Conservation (phyloP, 225 moss, liverwort and hornwort species). For the Bryum argenteum region DNA sequence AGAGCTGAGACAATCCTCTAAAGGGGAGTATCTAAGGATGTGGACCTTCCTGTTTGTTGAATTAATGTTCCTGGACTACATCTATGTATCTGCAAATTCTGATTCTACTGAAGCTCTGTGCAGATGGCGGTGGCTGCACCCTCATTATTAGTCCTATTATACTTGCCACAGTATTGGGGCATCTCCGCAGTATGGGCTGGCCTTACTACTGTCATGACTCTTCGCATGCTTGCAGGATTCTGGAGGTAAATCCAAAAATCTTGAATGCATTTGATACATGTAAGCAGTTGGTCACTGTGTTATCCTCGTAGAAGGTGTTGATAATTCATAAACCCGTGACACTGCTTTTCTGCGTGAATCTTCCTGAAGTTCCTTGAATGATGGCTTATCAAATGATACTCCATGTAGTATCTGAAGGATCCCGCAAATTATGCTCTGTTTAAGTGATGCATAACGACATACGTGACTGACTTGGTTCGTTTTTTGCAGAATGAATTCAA, state of each 20-base stretch:
- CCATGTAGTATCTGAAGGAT: too few relatives aligned
- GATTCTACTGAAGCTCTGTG: conserved; percentile 7
- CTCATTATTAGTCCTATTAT: conserved; percentile 36
- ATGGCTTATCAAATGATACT: too few relatives aligned
- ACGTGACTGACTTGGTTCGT: too few relatives aligned
- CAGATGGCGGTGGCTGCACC: conserved; percentile 51
- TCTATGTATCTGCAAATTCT: neutral
- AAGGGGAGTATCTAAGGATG: neutral
- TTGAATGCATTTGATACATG: neutral
- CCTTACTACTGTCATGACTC: conserved; percentile 44
- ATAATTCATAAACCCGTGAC: neutral
- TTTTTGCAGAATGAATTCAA: conserved; percentile 40
- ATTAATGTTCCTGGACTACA: neutral
- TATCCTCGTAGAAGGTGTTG: neutral
- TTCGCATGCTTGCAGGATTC: conserved; percentile 53
- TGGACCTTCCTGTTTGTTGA: conserved; percentile 1
- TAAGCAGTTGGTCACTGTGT: neutral
- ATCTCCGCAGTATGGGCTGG: conserved; percentile 53
- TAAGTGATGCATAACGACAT: too few relatives aligned
- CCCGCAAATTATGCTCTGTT: too few relatives aligned
- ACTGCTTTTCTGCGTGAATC: neutral
- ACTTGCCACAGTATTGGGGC: conserved; percentile 45
- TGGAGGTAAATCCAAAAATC: conserved; percentile 36
- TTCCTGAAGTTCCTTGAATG: neutral
- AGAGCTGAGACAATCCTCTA: neutral